Percentiles rank a stretch among this genome's conserved stretches.
Conservation (phyloP, 441 rosid species). For the Populus hybrid region DNA sequence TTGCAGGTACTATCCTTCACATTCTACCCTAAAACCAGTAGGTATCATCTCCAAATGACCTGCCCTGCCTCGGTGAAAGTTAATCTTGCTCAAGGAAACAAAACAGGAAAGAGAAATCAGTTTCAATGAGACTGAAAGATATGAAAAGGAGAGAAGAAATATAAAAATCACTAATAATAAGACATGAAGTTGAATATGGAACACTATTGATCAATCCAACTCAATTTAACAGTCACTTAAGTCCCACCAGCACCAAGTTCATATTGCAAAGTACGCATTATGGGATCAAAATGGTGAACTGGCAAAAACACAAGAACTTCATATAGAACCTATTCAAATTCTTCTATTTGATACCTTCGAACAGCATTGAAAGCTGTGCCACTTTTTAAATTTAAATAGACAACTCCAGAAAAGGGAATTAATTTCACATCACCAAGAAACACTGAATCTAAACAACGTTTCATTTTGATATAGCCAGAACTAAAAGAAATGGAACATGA, state of each 20-base stretch:
- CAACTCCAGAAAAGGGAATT: not conserved
- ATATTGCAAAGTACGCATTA: not conserved
- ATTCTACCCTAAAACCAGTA: conserved; percentile 11
- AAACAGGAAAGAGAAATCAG: not conserved
- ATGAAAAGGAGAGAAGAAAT: conserved; percentile 4
- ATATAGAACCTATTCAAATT: not conserved
- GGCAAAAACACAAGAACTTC: not conserved
- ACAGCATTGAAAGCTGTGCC: not conserved
- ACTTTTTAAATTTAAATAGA: not conserved
- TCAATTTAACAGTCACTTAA: not conserved
- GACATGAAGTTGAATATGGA: conserved; percentile 5
- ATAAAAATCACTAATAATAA: not conserved
- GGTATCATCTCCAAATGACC: conserved; percentile 4
- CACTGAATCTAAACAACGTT: no score
- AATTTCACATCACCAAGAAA: not conserved
- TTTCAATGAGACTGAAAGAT: not conserved
- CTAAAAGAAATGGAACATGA: not conserved
- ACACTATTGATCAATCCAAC: not conserved
- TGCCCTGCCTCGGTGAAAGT: conserved; percentile 12
- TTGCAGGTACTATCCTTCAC: not conserved
- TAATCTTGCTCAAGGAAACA: conserved; percentile 9
- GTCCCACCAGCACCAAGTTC: not conserved
- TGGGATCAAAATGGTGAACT: not conserved
- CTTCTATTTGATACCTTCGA: not conserved
- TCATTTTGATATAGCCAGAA: conserved; percentile 15